Percentiles rank a stretch among this genome's conserved stretches.
These are phyloP conservation scores for Mortierella polycephala DNA, from an alignment of 371 early-diverging fungal genomes.

Conservation along the genomic window DNA sequence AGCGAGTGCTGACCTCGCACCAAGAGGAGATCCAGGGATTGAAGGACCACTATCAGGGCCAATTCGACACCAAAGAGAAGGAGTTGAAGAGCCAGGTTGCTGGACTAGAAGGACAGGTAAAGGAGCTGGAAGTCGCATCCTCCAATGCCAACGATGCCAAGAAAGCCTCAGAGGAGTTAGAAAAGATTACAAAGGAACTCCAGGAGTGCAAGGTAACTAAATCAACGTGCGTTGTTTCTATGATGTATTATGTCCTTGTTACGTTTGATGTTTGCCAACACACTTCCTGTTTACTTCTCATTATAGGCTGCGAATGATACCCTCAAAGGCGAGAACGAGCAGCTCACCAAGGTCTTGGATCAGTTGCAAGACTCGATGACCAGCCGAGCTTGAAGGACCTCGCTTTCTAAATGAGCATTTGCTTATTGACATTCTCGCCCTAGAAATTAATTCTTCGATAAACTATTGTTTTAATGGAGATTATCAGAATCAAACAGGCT, in stretches of 20 bases:
- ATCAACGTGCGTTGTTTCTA: neutral
- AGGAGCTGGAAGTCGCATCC: constrained; percentile 14
- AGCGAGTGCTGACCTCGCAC: constrained; percentile 25
- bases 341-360: constrained; percentile 34
- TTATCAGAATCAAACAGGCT: neutral
- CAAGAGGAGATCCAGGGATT: constrained; percentile 42
- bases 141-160: constrained; percentile 10
- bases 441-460: too few species aligned
- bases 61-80: constrained; percentile 26
- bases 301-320: constrained; percentile 16
- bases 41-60: constrained; percentile 16
- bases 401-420: too few species aligned
- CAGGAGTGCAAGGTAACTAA: constrained; percentile 21
- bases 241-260: neutral
- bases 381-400: constrained; percentile 12
- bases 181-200: constrained; percentile 23
- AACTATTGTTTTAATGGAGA: too few species aligned
- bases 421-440: too few species aligned
- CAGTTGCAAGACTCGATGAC: constrained; percentile 46
- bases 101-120: constrained; percentile 31
- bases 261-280: neutral
- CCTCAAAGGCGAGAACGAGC: constrained; percentile 40
- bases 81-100: constrained; percentile 9
- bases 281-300: neutral
- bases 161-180: constrained; percentile 13